Percentiles rank a stretch among this genome's conserved stretches.
Evolutionary conservation across 2,329 filamentous ascomycete genomes (phyloP).

Genomic region (Aaosphaeria pasadenensis): DNA sequence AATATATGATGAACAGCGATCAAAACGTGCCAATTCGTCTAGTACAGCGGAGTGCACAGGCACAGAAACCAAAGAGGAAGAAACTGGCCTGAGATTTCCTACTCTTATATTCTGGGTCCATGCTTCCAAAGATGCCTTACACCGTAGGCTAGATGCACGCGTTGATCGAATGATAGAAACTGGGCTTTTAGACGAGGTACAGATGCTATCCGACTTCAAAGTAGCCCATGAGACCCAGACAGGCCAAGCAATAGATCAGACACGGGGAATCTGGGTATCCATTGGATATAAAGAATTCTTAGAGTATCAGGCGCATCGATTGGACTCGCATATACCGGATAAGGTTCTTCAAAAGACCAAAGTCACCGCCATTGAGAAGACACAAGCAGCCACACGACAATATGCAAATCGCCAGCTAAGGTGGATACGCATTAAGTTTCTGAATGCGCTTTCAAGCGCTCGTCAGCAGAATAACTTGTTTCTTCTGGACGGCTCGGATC

Average conservation of each 20-base stretch:
- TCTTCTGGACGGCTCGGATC: constrained; percentile 75
- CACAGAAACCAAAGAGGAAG: background rate
- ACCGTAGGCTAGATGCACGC: constrained; percentile 68
- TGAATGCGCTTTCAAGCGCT: constrained; percentile 62
- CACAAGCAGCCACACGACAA: constrained; percentile 78
- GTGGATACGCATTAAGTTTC: constrained; percentile 83
- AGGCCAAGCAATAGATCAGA: constrained; percentile 64
- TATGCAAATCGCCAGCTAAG: constrained; percentile 82
- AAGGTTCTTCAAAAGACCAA: constrained; percentile 56
- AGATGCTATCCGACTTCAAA: constrained; percentile 51
- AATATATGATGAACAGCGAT: constrained; percentile 74
- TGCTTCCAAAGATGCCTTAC: constrained; percentile 65
- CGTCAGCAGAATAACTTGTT: constrained; percentile 61
- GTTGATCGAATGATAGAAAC: constrained; percentile 79
- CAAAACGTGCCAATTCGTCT: constrained; percentile 30
- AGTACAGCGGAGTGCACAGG: background rate
- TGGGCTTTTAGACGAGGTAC: constrained; percentile 63
- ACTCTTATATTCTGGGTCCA: constrained; percentile 86
- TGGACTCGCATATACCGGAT: constrained; percentile 19
- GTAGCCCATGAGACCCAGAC: constrained; percentile 39
- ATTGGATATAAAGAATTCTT: constrained; percentile 95
- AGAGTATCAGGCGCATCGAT: constrained; percentile 56
- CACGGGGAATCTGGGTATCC: constrained; percentile 88
- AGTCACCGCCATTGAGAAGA: constrained; percentile 63
- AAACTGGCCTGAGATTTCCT: constrained; percentile 45